Conservation (phyloP, 441 rosid species). For the Omphalea diandra region DNA sequence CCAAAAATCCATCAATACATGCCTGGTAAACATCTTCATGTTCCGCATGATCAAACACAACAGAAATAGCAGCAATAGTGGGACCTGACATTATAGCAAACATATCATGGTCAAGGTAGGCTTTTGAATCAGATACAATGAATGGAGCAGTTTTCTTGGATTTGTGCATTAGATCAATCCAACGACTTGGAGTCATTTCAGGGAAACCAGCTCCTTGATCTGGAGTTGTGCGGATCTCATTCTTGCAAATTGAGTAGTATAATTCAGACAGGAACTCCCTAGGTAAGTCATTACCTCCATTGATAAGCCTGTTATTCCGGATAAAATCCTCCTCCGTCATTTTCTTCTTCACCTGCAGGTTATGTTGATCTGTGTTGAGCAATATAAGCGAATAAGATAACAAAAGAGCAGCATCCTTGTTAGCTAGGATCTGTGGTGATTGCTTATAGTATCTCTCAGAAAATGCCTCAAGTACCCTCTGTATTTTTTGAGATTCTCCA, state of each 20-base stretch:
- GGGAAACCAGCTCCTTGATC: constrained; percentile 90
- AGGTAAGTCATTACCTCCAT: constrained; percentile 94
- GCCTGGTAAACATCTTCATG: constrained; percentile 87
- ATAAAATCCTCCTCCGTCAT: constrained; percentile 97
- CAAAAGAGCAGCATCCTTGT: constrained; percentile 90
- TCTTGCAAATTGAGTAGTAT: constrained; percentile 79
- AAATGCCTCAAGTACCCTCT: constrained; percentile 96
- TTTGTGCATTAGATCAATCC: constrained; percentile 94
- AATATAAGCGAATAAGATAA: constrained; percentile 89
- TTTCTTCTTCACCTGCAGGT: constrained; percentile 89
- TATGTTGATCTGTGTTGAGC: constrained; percentile 96
- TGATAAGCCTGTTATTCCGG: constrained; percentile 79
- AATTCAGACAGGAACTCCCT: constrained; percentile 81
- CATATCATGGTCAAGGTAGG: constrained; percentile 90
- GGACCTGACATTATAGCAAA: constrained; percentile 95
- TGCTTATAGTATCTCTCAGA: constrained; percentile 97
- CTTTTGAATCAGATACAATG: constrained; percentile 66
- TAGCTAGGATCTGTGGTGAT: constrained; percentile 67
- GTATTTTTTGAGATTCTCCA: constrained; percentile 98
- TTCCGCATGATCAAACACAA: constrained; percentile 97
- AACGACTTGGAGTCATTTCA: constrained; percentile 92
- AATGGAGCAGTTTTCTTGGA: constrained; percentile 80
- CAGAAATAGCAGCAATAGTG: constrained; percentile 95
- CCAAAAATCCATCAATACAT: constrained; percentile 94
- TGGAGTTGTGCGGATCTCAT: constrained; percentile 90